phyloP scores from a whole-genome alignment of 2,329 filamentous ascomycete species.

The Colletotrichum sp. region DNA sequence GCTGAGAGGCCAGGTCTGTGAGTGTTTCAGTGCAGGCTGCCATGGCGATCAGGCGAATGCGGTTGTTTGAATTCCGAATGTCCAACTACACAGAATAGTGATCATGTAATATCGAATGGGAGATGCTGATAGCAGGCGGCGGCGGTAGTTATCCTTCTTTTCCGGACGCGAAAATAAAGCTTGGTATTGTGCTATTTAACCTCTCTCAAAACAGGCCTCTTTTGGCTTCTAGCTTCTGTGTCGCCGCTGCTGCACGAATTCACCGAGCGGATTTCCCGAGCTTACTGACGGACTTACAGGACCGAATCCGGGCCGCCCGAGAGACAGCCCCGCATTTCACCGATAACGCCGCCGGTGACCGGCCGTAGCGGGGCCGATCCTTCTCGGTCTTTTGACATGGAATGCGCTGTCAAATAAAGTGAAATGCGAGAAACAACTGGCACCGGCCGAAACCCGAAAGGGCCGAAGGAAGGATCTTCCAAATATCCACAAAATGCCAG shows the following conservation, averaged over 20 bases:
- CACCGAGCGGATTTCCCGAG: not conserved
- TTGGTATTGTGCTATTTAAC: not conserved
- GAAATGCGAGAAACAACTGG: not conserved
- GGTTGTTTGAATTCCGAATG: not conserved
- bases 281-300: not conserved
- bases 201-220: not conserved
- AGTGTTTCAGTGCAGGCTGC: not conserved
- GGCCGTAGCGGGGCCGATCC: not conserved
- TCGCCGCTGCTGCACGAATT: not conserved
- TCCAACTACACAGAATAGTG: not conserved
- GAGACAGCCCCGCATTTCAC: not conserved
- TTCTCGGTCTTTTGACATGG: not conserved
- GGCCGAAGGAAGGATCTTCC: not conserved
- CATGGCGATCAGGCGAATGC: not conserved
- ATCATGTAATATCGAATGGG: not conserved
- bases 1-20: not conserved
- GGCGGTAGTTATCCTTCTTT: not conserved
- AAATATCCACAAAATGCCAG: not conserved
- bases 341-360: not conserved
- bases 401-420: not conserved
- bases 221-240: not conserved
- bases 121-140: not conserved
- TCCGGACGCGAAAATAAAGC: not conserved
- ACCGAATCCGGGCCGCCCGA: not conserved
- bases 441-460: not conserved